Evolutionary conservation across 2,329 filamentous ascomycete species (phyloP), one percentile per base, ranked within the genome.

Genomic region (Penicillium freii): DNA sequence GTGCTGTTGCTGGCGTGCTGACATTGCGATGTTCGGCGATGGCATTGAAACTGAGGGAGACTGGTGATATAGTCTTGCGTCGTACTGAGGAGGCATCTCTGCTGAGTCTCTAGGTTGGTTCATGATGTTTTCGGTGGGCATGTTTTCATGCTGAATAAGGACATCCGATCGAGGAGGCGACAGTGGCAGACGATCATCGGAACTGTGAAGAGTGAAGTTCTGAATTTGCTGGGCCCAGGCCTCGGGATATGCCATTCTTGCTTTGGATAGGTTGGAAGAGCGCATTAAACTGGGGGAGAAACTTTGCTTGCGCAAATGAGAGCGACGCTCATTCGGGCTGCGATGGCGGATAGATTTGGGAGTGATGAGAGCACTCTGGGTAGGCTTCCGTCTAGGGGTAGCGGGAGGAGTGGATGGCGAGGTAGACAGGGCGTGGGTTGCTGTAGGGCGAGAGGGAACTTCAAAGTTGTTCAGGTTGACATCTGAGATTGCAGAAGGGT

Each of bases 181-280:
- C 15, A 78, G 66, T 57, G 78, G 74, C 11, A 76, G 66, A 40
- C 69, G 67, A 54, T 77, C 73, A 54, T 78, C 72, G 17, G 79
- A 73, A 61, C 76, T 70, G 47, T 80, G 77, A 43, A 84, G 70
- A 59, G 76, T 76, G 66, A 83, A 83, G 59, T 80, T 80, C 57
- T 83, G 78, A 44, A 84, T 75, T 57, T 81, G 80, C 62, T 82
- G 78, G 39, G 78, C 75, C 83, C 84, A 86, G 46, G 72, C 66
- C 49, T 78, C 69, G 69, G 76, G 66, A 75, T 74, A 75, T 46
- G 70, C 71, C 72, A 74, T 76, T 62, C 68, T 77, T 58, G 64
- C 66, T 58, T 78, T 69, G 71, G 77, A 71, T 75, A 78, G 58
- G 55, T 80, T 77, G 23, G 80, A 79, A 40, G 82, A 77, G 64